A percentile compares a stretch with the other conserved stretches of the same genome.
Conservation (phyloP, 495 filamentous ascomycete species). For the Pyronema domesticum region DNA sequence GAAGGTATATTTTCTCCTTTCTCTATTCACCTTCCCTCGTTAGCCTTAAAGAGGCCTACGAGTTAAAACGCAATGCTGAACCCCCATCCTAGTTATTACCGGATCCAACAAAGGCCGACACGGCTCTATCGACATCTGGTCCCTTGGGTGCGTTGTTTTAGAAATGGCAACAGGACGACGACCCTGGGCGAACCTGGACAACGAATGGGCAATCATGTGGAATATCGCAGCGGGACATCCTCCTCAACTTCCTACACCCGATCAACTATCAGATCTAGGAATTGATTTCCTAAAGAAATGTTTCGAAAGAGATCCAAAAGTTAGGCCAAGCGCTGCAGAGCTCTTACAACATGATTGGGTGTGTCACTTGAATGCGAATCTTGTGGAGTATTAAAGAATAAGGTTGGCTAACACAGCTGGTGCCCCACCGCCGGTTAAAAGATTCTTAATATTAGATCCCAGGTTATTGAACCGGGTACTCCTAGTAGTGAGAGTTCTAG, state of each 20-base stretch:
- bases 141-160: constrained; percentile 85
- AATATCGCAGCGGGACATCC: constrained; percentile 95
- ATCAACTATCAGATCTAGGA: constrained; percentile 68
- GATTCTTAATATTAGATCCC: constrained; percentile 23
- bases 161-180: constrained; percentile 94
- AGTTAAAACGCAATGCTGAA: too few relatives aligned
- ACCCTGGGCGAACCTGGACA: constrained; percentile 93
- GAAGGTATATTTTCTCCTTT: constrained; percentile 32
- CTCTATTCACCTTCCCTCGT: not conserved
- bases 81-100: constrained; percentile 49
- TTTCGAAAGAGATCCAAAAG: constrained; percentile 70
- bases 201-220: constrained; percentile 99
- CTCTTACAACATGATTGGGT: constrained; percentile 96
- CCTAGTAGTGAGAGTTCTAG: constrained; percentile 18
- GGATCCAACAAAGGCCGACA: constrained; percentile 55
- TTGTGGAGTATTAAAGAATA: not conserved
- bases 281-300: constrained; percentile 78
- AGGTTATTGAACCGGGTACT: constrained; percentile 23
- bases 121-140: constrained; percentile 94
- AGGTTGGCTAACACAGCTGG: not conserved
- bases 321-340: constrained; percentile 67
- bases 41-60: not conserved
- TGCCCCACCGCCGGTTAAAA: too few relatives aligned
- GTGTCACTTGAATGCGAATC: constrained; percentile 14
- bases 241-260: constrained; percentile 58